Evolutionary conservation across 345 rosid species (phyloP), one percentile per base, ranked within the genome.

Genomic region (Citrus mangshanensis): DNA sequence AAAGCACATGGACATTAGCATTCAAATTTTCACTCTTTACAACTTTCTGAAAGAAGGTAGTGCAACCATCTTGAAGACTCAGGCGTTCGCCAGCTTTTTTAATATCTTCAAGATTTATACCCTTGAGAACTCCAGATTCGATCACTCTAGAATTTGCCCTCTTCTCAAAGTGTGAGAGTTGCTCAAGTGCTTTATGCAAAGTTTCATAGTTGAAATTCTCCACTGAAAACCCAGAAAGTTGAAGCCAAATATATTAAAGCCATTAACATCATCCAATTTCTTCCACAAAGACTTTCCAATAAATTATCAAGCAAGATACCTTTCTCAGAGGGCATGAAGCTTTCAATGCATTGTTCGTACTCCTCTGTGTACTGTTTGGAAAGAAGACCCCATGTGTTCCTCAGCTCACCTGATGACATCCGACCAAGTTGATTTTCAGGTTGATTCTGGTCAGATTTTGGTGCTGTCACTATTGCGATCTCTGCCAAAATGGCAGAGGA

Each of bases 401-500:
- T 91, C 80, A 93, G 87, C 75, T 94, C 98, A 84, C 89, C 79
- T 40, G 98, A 93, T 14, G 97, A 85, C 97, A 94, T 88, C 82
- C 95, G 88, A 74, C 68, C 77, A 80, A 85, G 85, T 72, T 81
- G 88, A 83, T 79, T 81, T 74, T 88, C 95, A 51, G 88, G 71
- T 80, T 78, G 89, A 84, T 72, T 81, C 80, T 81, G 89, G 73
- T 94, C 97, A 81, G 87, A 87, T 81, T 86, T 96, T 64, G 98
- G 96, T 49, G 97, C 98, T 51, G 93, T 94, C 62, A 91, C 82
- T 56, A 97, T 93, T 80, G 99, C 97, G 67, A 97, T 93, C 88
- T 97, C 97, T 2, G 98, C 98, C 87, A 94, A 85, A 80, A 94
- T 92, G 81, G 98, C 98, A 78, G 98, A 92, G 37, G 99, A 97